Conservation (phyloP, 2,329 filamentous ascomycete species). For the Chrysoporthe austroafricana region DNA sequence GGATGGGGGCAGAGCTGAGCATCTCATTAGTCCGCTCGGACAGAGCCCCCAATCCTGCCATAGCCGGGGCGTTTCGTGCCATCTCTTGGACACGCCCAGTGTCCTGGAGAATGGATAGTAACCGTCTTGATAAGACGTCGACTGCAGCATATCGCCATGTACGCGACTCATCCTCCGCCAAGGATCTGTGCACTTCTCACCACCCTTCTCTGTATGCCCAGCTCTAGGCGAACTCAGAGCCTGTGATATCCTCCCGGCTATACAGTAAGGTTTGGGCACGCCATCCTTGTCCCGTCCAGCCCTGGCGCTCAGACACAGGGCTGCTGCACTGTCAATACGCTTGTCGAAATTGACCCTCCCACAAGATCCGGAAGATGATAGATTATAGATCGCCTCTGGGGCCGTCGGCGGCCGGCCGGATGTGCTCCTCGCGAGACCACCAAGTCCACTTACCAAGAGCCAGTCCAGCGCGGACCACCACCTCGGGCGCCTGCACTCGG, state of each 20-base stretch:
- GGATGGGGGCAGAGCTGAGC: not conserved
- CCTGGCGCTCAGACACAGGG: not conserved
- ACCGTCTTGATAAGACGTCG: too few species aligned
- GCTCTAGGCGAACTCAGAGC: not conserved
- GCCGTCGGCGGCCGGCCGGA: not conserved
- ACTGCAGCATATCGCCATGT: too few species aligned
- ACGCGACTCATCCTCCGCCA: too few species aligned
- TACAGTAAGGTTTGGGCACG: not conserved
- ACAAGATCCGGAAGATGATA: not conserved
- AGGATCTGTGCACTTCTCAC: not conserved
- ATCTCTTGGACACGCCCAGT: too few species aligned
- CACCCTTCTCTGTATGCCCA: not conserved
- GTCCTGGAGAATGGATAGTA: too few species aligned
- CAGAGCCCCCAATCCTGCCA: too few species aligned
- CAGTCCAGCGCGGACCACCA: not conserved
- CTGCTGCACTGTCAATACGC: not conserved
- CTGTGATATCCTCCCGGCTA: not conserved
- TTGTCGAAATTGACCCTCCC: not conserved
- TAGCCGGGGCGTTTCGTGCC: too few species aligned
- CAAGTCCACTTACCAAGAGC: not conserved
- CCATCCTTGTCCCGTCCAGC: not conserved
- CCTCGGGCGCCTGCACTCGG: not conserved
- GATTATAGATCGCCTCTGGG: not conserved
- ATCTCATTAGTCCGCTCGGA: too few species aligned
- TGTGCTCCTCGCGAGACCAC: not conserved